A percentile compares a stretch with the other conserved stretches of the same genome.
These are phyloP conservation scores for Achlya hypogyna DNA, from an alignment of 352 stramenopile species.

Conservation along the genomic window DNA sequence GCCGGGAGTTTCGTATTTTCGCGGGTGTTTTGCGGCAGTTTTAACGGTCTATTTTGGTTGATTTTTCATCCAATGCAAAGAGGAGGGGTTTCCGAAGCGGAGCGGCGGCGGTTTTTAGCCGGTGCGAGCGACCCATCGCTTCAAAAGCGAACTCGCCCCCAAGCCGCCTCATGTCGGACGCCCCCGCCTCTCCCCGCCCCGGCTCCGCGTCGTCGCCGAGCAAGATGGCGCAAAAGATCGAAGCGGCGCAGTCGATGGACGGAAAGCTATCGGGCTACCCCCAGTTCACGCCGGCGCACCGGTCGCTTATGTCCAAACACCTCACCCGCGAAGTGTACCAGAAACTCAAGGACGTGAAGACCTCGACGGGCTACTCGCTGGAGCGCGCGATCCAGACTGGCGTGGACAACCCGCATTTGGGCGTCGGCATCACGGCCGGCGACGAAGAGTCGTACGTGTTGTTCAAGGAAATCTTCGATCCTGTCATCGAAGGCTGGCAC, in stretches of 20 bases:
- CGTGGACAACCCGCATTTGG: slow-evolving; percentile 54
- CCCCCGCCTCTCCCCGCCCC: not conserved
- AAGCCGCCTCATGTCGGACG: not conserved
- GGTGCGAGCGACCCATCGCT: too few species aligned
- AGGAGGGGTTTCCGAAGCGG: too few species aligned
- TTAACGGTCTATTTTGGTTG: too few species aligned
- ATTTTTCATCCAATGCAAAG: too few species aligned
- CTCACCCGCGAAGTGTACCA: slow-evolving; percentile 65
- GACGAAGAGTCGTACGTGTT: slow-evolving; percentile 78
- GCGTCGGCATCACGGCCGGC: slow-evolving; percentile 63
- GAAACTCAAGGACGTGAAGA: slow-evolving; percentile 53
- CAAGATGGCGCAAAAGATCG: slow-evolving; percentile 76
- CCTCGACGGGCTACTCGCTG: slow-evolving; percentile 59
- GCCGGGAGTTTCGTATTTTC: too few species aligned
- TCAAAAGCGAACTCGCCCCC: not conserved
- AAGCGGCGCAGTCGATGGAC: slow-evolving; percentile 58
- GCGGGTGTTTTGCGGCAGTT: too few species aligned
- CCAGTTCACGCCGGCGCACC: slow-evolving; percentile 61
- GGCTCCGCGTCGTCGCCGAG: slow-evolving; percentile 39
- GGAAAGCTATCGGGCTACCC: slow-evolving; percentile 62
- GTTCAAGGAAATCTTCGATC: slow-evolving; percentile 70
- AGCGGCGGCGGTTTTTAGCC: too few species aligned
- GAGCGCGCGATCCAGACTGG: slow-evolving; percentile 77
- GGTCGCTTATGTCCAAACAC: slow-evolving; percentile 70
- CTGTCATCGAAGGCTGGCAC: slow-evolving; percentile 78